These are phyloP conservation scores for Erythrophleum ivorense DNA, from an alignment of 331 rosid species.

Conservation along the genomic window DNA sequence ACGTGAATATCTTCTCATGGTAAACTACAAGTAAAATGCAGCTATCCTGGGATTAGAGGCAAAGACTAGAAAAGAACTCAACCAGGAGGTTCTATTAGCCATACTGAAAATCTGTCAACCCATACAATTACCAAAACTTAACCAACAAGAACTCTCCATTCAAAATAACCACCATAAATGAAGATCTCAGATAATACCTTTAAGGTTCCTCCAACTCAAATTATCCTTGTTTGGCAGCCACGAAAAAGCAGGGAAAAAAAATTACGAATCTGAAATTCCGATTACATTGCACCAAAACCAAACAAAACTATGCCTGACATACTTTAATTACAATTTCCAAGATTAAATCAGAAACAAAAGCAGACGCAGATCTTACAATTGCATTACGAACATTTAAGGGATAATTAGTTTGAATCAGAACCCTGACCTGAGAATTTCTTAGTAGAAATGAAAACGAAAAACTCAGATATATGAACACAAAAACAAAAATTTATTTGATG, in stretches of 20 bases:
- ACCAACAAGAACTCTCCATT: conserved; percentile 34
- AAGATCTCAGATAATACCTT: conserved; percentile 21
- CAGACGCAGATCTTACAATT: background rate
- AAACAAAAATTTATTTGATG: conserved; percentile 35
- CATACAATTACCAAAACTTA: conserved; percentile 25
- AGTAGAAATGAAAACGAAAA: conserved; percentile 10
- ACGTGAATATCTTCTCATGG: conserved; percentile 14
- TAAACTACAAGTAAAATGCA: background rate
- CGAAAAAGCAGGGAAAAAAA: conserved; percentile 21
- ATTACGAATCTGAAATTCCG: conserved; percentile 26
- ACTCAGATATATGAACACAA: background rate
- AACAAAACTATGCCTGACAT: background rate
- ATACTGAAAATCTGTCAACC: background rate
- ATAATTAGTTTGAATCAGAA: conserved; percentile 9
- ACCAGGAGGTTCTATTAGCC: conserved; percentile 5
- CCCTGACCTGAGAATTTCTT: conserved; percentile 27
- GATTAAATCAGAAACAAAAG: conserved; percentile 3
- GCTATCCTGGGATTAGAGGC: background rate
- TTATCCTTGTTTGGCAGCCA: conserved; percentile 33
- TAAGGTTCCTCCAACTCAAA: conserved; percentile 37
- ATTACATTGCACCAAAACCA: background rate
- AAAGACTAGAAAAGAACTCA: conserved; percentile 11
- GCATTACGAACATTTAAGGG: conserved; percentile 11
- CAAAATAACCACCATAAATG: conserved; percentile 27
- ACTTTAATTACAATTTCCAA: background rate